phyloP scores from a whole-genome alignment of 225 moss, liverwort and hornwort species.

The Physcomitrellopsis africana region DNA sequence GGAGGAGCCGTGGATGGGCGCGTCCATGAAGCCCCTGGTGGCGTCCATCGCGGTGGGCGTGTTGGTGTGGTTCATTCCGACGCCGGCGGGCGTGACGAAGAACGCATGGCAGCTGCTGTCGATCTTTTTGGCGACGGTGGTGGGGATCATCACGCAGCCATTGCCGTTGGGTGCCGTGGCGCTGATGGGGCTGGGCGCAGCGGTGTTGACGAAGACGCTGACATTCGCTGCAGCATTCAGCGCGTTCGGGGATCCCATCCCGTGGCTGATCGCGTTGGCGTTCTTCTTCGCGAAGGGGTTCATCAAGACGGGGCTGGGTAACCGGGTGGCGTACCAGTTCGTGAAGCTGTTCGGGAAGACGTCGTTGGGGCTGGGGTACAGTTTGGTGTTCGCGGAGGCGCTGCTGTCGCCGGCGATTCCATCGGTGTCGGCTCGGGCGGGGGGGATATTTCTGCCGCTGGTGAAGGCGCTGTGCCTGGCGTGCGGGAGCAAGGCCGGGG shows the following conservation, averaged over 20 bases:
- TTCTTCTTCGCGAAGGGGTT: constrained; percentile 99
- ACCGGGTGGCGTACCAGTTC: constrained; percentile 93
- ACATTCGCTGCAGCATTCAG: constrained; percentile 99
- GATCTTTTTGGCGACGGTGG: constrained; percentile 96
- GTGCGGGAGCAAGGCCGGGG: constrained; percentile 72
- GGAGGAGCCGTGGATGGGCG: constrained; percentile 91
- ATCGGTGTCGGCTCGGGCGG: constrained; percentile 90
- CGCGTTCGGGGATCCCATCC: constrained; percentile 97
- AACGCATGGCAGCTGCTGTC: constrained; percentile 94
- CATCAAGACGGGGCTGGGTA: constrained; percentile 96
- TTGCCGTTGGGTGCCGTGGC: constrained; percentile 95
- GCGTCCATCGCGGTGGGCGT: constrained; percentile 80
- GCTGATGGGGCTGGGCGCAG: constrained; percentile 82
- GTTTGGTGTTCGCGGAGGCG: constrained; percentile 90
- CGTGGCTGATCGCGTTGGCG: constrained; percentile 96
- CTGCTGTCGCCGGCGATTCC: constrained; percentile 94
- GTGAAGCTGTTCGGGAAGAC: constrained; percentile 88
- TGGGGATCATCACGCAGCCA: constrained; percentile 96
- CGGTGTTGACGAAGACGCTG: constrained; percentile 92
- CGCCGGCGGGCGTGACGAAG: constrained; percentile 83
- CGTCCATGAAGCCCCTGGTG: constrained; percentile 74
- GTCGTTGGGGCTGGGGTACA: constrained; percentile 85
- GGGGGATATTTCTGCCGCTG: constrained; percentile 91
- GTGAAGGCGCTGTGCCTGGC: constrained; percentile 90
- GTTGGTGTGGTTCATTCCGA: constrained; percentile 76